Evolutionary conservation across 192 early-diverging fungal genomes (phyloP), one percentile per base, ranked within the genome.

Genomic region (Powellomyces hirtus): DNA sequence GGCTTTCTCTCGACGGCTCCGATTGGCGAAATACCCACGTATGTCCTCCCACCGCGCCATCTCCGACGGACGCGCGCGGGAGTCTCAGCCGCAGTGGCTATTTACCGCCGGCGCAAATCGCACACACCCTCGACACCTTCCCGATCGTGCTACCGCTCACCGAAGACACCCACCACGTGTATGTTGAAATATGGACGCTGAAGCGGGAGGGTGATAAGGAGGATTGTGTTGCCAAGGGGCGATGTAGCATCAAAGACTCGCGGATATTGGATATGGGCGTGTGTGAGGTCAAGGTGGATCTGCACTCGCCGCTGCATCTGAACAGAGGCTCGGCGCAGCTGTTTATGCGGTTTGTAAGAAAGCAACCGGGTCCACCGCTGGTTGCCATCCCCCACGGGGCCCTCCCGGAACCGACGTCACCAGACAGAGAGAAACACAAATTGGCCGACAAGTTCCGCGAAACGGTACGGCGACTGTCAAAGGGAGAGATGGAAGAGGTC

Each of bases 21-120:
- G 70, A 72, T 56, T 72, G 70, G 70, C 61, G 70, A 10, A 64
- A 65, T 27, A 72, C 70, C 38, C 70, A 45, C 40, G 70, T 65
- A 20, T 52, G 70, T 34, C 59, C 45, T 10, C 34, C 65, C 6
- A 58, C 42, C 13, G 33, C 27, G 44, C n/a, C 40, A n/a, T 60
- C 37, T 31, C 58, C 26, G 42, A 58, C 62, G 31, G 45, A 46
- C 44, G 44, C 20, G 42, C 62, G 45, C 13, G 26, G 29, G 14
- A 50, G n/a, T 35, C 45, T 64, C 44, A 30, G 22, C 37, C 53
- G 66, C 14, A 20, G 64, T n/a, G 37, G 26, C 24, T 46, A 24
- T 22, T 37, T 33, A 6, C 40, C 59, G 7, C 52, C 65, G 13
- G 22, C 27, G 4, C 55, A 38, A 30, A 60, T 55, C 22, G 33